Evolutionary conservation across 2,329 filamentous ascomycete species (phyloP), one percentile per base, ranked within the genome.

Genomic region (Ambrosiella xylebori): DNA sequence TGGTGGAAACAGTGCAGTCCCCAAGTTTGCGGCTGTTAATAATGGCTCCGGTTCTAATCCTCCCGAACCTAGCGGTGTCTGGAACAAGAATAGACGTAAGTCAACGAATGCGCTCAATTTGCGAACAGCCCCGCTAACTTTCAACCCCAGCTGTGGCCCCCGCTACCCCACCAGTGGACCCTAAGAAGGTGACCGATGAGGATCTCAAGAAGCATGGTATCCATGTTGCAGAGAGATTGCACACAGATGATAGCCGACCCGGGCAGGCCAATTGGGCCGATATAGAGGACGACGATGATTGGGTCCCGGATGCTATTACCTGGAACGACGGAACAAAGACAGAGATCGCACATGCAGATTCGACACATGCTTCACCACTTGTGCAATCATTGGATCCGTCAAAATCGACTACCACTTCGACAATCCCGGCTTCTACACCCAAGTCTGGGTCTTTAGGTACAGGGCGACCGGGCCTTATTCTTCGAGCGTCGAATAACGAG

Each of bases 251-350:
- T 66, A 70, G 75, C 57, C 80, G 80, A 59, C 86, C 86, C 60
- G 53, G 56, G 39, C 85, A 89, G 64, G 81, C 84, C 38, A 91
- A 90, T 67, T 94, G 88, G 88, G 88, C 87, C 27, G 88, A 94
- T 66, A 90, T 91, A 61, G 88, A 93, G 61, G 88, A 93, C 59
- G 86, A 90, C 65, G 88, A 93, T 41, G 86, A 91, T 65, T 85
- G 83, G 12, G 53, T 56, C 15, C 87, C 87, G 1, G 86, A 93
- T 63, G 81, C 85, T 56, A 88, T 93, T 63, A 86, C 86, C 60
- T 94, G 88, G 88, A 86, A 86, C 66, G 88, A 94, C 68, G 87
- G 87, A 57, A 93, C 87, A 54, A 91, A 91, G 69, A 85, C 85
- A 39, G 86, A 82, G 5, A 74, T 90, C 13, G 80, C 84, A 13